Evolutionary conservation across 352 stramenopile genomes (phyloP).

Genomic region (Globisporangium okanoganense): DNA sequence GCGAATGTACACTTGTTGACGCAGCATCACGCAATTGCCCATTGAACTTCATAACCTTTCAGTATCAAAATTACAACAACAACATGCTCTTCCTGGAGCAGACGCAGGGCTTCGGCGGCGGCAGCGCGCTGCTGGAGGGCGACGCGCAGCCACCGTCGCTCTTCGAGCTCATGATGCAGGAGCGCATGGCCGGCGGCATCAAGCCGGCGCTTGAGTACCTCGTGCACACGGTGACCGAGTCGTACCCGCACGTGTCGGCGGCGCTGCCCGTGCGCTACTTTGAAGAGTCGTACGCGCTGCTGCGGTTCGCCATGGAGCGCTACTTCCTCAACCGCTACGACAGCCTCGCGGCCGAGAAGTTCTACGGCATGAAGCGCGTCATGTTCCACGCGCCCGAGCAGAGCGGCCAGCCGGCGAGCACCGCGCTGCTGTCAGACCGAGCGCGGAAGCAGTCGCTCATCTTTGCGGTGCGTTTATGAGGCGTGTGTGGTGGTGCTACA

Average conservation of each 20-base stretch:
- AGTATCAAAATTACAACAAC: neutral
- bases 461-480: constrained; percentile 36
- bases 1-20: constrained; percentile 1
- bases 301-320: constrained; percentile 51
- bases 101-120: constrained; percentile 58
- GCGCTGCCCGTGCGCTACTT: constrained; percentile 56
- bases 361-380: constrained; percentile 85
- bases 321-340: constrained; percentile 81
- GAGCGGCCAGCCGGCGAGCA: constrained; percentile 15
- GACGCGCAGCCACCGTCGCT: constrained; percentile 47
- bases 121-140: constrained; percentile 2
- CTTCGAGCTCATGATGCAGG: constrained; percentile 87
- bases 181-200: constrained; percentile 73
- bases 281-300: constrained; percentile 75
- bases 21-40: neutral
- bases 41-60: neutral
- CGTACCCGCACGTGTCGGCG: constrained; percentile 60
- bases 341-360: constrained; percentile 74
- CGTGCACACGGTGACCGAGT: constrained; percentile 62
- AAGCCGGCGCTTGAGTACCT: constrained; percentile 78
- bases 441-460: constrained; percentile 54
- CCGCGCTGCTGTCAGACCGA: constrained; percentile 33
- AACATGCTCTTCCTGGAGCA: constrained; percentile 80
- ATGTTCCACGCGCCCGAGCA: constrained; percentile 22
- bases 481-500: neutral